Percentiles rank a stretch among this genome's conserved stretches.
Conservation (phyloP, 1,284 basidiomycete species). For the Sporisorium scitamineum region DNA sequence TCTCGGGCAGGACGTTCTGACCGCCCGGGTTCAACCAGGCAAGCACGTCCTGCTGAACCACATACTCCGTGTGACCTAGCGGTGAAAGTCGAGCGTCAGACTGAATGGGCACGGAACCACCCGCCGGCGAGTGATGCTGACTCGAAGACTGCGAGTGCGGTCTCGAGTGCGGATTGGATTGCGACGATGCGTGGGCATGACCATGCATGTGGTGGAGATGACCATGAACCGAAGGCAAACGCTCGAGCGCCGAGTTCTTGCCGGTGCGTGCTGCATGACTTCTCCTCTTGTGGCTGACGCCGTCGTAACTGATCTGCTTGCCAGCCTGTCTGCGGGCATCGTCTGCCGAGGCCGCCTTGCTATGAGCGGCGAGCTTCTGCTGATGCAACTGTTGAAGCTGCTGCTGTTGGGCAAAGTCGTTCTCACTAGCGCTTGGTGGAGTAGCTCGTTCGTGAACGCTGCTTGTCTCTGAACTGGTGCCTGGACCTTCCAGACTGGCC, state of each 20-base stretch:
- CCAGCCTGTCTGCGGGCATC: conserved; percentile 51
- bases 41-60: conserved; percentile 30
- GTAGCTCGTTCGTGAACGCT: conserved; percentile 35
- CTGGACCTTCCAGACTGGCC: conserved; percentile 35
- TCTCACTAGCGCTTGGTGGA: conserved; percentile 45
- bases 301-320: conserved; percentile 35
- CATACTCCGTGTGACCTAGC: conserved; percentile 14
- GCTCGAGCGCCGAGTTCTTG: conserved; percentile 49
- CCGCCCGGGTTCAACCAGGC: conserved; percentile 35
- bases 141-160: conserved; percentile 44
- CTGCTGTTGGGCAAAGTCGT: conserved; percentile 33
- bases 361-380: conserved; percentile 7
- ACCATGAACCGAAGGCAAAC: conserved; percentile 46
- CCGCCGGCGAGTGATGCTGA: conserved; percentile 38
- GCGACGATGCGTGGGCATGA: conserved; percentile 18
- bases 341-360: conserved; percentile 50
- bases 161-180: conserved; percentile 25
- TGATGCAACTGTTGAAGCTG: conserved; percentile 30
- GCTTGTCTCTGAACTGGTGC: conserved; percentile 38
- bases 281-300: conserved; percentile 41
- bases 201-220: conserved; percentile 43
- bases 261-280: conserved; percentile 47
- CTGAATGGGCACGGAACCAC: conserved; percentile 26
- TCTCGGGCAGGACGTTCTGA: conserved; percentile 17
- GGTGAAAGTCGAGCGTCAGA: conserved; percentile 32